Percentiles rank a stretch among this genome's conserved stretches.
These are phyloP conservation scores for Suillus decipiens DNA, from an alignment of 768 basidiomycete genomes.

Conservation along the genomic window DNA sequence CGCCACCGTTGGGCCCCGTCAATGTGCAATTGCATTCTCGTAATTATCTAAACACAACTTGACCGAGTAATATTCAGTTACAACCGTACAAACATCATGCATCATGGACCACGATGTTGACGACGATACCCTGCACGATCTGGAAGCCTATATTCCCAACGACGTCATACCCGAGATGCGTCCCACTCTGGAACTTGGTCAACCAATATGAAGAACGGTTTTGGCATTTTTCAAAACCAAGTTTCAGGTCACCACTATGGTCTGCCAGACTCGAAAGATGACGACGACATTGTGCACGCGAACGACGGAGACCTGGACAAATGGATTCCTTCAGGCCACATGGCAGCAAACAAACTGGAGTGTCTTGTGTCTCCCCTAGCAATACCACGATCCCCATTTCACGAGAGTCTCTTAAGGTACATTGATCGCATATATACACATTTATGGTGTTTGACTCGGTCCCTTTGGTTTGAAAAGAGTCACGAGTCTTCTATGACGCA, in stretches of 20 bases:
- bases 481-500: background rate
- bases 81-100: background rate
- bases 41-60: background rate
- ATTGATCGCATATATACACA: slow-evolving; percentile 1
- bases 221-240: background rate
- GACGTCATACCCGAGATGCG: background rate
- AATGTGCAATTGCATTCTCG: background rate
- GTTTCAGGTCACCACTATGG: background rate
- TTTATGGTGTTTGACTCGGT: background rate
- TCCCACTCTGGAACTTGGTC: background rate
- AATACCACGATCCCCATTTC: background rate
- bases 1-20: background rate
- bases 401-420: slow-evolving; percentile 39
- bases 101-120: slow-evolving; percentile 1
- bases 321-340: background rate
- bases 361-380: background rate
- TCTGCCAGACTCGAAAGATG: background rate
- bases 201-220: background rate
- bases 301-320: background rate
- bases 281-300: background rate
- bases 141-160: slow-evolving; percentile 5
- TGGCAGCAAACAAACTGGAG: background rate
- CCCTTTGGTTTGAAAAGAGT: background rate
- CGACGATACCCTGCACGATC: background rate
- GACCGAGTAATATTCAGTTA: background rate